Evolutionary conservation across 2,329 filamentous ascomycete genomes (phyloP), one percentile per base, ranked within the genome.

Genomic region (Juglanconis oblonga): DNA sequence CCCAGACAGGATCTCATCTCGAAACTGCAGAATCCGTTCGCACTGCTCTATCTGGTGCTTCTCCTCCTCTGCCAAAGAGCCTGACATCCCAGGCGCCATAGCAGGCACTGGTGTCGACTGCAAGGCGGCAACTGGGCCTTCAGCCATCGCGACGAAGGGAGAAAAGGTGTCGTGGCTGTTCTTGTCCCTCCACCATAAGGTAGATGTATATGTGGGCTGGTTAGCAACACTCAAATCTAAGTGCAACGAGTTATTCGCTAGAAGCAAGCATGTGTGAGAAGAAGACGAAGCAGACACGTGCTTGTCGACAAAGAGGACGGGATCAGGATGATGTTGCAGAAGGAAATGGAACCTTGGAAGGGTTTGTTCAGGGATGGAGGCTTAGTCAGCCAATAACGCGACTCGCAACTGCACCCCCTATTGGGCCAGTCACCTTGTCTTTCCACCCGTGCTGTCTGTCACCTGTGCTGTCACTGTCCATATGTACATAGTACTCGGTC

Each of bases 1-100:
- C 70, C 93, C 92, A 73, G 90, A 85, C 71, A 95, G 80, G 67
- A 98, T 84, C 67, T 87, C 82, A 78, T 97, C 90, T 74, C 87
- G 88, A 74, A 98, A 87, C 67, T 81, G 85, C 70, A 96, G 73
- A 69, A 98, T 90, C 76, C 88, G 91, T 71, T 89, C 84, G 78
- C 92, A 95, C 75, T 93, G 86, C 68, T 80, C 74, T 53, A 88
- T 75, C 70, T 88, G 85, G 69, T 81, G 77, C 61, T 80, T 71
- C 66, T 85, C 81, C 62, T 81, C 78, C 63, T 79, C 71, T 58
- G 77, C 72, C 40, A 71, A 63, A 50, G 68, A 61, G 67, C 75
- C 52, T 24, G 50, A 9, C 9, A 31, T 3, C 24, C 36, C 53
- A 24, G 50, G 33, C 29, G 62, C 62, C 57, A 59, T 52, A 10